Evolutionary conservation across 129 eudicot species (phyloP).

Genomic region (Kitagawia praeruptora): DNA sequence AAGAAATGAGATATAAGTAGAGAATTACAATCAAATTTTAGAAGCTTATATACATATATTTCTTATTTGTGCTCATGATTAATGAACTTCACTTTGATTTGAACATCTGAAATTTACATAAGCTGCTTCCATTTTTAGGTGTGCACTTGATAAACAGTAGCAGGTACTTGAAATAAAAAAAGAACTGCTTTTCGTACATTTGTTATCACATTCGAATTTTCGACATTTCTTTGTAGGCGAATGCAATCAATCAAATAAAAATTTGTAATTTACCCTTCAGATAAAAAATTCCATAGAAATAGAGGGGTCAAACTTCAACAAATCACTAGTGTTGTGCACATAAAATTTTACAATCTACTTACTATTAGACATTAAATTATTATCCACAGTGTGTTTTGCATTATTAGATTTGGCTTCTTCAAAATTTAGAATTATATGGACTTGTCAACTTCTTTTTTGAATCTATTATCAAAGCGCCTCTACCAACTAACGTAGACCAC

Average conservation of each 20-base stretch:
- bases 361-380: background rate
- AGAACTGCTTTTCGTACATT: too few species aligned
- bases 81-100: background rate
- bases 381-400: background rate
- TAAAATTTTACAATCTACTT: background rate
- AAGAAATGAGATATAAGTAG: background rate
- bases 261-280: too few species aligned
- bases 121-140: background rate
- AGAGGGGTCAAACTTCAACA: background rate
- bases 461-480: background rate
- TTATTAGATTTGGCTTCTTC: constrained; percentile 3
- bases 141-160: background rate
- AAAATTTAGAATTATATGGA: constrained; percentile 2
- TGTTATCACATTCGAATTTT: too few species aligned
- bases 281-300: background rate
- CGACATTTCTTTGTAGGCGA: too few species aligned
- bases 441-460: background rate
- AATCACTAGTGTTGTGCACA: background rate
- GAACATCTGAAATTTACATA: background rate
- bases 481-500: constrained; percentile 1
- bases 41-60: background rate
- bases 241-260: too few species aligned
- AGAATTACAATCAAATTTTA: background rate
- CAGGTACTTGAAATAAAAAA: too few species aligned
- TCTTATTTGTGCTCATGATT: background rate